Evolutionary conservation across 176 grass and related monocot genomes (phyloP), one percentile per base, ranked within the genome.

Genomic region (Chloris gayana): DNA sequence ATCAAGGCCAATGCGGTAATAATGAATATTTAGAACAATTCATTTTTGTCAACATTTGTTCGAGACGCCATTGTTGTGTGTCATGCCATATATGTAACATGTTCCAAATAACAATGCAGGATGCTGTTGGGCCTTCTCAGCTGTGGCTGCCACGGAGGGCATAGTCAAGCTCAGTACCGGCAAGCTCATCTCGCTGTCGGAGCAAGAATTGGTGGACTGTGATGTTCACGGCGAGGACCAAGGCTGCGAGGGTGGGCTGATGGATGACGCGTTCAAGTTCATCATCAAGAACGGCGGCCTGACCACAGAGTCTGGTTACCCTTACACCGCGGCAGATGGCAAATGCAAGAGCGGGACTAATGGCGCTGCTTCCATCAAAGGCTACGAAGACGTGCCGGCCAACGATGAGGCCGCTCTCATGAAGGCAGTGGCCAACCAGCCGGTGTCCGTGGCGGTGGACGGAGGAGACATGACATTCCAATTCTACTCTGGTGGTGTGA

Each of bases 201-300:
- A 67, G 32, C 76, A 79, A 50, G 62, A 79, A 62, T 31, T 79
- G 29, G 62, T 79, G 19, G 76, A 79, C 17, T 79, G 76, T 4
- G 30, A 65, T 24, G 31, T 37, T 30, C 45, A 67, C 31, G 76
- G 62, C 1, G 71, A 74, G 71, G 71, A 74, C 22, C 71, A 74
- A 18, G 76, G 62, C 22, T 78, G 75, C 29, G 61, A 47, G 21
- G 61, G 76, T 65, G 62, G 76, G 10, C 51, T 17, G 15, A 64
- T 67, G 60, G 75, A 65, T 0, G 59, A 65, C 1, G 60, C 75
- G 10, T 78, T 78, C 62, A 47, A 78, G 29, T 78, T 67, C 62
- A 78, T 78, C 21, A 50, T 50, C 76, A 37, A 35, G 62, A 53
- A 50, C 1, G 62, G 62, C 7, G 76, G 76, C 7, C 21, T 79